Conservation (phyloP, 164 flowering plant genomes). For the Chimonanthus praecox region DNA sequence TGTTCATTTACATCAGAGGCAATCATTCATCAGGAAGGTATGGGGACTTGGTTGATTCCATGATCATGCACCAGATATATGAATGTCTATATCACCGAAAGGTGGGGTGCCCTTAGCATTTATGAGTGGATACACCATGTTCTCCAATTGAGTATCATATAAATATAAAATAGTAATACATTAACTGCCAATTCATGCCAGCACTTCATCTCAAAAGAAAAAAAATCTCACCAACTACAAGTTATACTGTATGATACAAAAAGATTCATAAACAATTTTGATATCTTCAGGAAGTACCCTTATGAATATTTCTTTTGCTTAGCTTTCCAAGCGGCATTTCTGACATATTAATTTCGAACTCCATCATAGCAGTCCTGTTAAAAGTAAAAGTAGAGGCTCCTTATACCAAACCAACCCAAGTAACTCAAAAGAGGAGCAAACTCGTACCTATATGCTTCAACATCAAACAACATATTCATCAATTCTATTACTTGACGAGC, state of each 20-base stretch:
- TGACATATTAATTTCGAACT: constrained; percentile 90
- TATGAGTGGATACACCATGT: neutral
- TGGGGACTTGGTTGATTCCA: neutral
- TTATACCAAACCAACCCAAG: constrained; percentile 1
- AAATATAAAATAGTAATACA: neutral
- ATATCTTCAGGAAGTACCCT: constrained; percentile 42
- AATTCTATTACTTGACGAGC: constrained; percentile 64
- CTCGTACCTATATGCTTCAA: constrained; percentile 81
- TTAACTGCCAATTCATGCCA: neutral
- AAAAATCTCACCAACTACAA: neutral
- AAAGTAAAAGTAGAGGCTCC: constrained; percentile 3
- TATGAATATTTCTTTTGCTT: constrained; percentile 84
- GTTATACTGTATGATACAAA: no score
- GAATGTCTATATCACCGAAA: neutral
- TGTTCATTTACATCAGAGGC: neutral
- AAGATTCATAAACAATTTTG: neutral
- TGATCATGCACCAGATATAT: neutral
- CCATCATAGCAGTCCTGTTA: constrained; percentile 96
- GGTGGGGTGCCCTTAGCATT: neutral
- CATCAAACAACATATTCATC: constrained; percentile 90
- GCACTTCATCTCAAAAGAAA: no score
- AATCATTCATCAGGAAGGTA: neutral
- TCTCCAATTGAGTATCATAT: neutral
- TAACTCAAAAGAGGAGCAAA: neutral
- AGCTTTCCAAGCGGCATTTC: constrained; percentile 99